Percentiles rank a stretch among this genome's conserved stretches.
Conservation (phyloP, 2,329 filamentous ascomycete genomes). For the Paecilomyces sp. region DNA sequence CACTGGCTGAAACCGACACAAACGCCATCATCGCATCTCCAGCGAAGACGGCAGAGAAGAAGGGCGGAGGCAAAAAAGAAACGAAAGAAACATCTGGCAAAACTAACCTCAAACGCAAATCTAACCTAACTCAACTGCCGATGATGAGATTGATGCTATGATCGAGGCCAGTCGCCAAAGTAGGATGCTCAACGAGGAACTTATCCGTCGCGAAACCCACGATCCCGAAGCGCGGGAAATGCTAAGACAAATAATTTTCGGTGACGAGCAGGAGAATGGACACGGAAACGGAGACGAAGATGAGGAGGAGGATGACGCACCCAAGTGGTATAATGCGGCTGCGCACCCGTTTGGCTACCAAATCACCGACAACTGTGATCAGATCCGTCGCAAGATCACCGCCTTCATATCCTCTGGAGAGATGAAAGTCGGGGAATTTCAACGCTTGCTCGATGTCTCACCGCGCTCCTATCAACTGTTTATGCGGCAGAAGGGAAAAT, state of each 20-base stretch:
- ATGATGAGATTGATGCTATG: background rate
- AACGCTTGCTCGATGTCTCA: conserved; percentile 29
- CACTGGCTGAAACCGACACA: background rate
- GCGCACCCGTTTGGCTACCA: background rate
- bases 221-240: no score
- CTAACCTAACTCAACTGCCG: background rate
- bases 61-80: background rate
- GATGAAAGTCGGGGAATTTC: conserved; percentile 41
- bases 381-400: conserved; percentile 36
- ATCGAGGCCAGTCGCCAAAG: no score
- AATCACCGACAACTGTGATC: conserved; percentile 17
- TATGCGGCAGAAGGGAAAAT: conserved; percentile 32
- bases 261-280: background rate
- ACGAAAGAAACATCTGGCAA: background rate
- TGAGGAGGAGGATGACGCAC: background rate
- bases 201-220: no score
- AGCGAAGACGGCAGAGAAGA: background rate
- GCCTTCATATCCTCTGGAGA: conserved; percentile 36
- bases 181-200: no score
- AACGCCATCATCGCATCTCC: background rate
- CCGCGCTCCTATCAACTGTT: conserved; percentile 37
- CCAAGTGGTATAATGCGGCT: background rate
- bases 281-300: background rate
- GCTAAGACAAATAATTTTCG: no score
- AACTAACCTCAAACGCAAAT: background rate